A percentile compares a stretch with the other conserved stretches of the same genome.
Conservation (phyloP, 768 basidiomycete species). For the Termitomyces bulborhizus region DNA sequence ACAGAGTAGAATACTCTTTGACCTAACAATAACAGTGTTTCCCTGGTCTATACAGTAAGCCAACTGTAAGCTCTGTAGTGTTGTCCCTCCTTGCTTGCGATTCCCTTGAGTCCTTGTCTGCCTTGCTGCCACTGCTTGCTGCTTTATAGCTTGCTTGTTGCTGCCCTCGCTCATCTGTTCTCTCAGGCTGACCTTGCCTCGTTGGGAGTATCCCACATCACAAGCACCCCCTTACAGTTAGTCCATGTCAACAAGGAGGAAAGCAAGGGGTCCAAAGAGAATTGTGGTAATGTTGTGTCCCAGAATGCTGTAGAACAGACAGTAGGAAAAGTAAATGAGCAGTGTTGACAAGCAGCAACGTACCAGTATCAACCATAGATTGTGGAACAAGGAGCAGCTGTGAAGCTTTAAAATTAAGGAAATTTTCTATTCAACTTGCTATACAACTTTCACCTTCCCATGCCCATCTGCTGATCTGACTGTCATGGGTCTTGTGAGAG, state of each 20-base stretch:
- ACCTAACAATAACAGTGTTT: no score
- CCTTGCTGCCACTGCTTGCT: no score
- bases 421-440: slow-evolving; percentile 8
- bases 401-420: slow-evolving; percentile 6
- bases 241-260: slow-evolving; percentile 61
- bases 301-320: slow-evolving; percentile 24
- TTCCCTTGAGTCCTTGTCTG: no score
- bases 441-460: not conserved
- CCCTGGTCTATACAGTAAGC: no score
- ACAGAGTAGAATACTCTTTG: no score
- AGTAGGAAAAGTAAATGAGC: not conserved
- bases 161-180: no score
- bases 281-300: slow-evolving; percentile 47
- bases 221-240: no score
- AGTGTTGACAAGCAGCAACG: slow-evolving; percentile 11
- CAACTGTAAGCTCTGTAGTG: no score
- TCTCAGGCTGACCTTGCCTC: no score
- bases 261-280: slow-evolving; percentile 58
- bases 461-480: slow-evolving; percentile 2
- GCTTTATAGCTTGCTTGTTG: no score
- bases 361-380: slow-evolving; percentile 51
- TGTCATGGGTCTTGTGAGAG: not conserved
- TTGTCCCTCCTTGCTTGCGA: no score
- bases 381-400: slow-evolving; percentile 18
- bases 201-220: no score